A percentile compares a stretch with the other conserved stretches of the same genome.
These are phyloP conservation scores for Pythium sukuiense DNA, from an alignment of 352 stramenopile genomes.

Conservation along the genomic window DNA sequence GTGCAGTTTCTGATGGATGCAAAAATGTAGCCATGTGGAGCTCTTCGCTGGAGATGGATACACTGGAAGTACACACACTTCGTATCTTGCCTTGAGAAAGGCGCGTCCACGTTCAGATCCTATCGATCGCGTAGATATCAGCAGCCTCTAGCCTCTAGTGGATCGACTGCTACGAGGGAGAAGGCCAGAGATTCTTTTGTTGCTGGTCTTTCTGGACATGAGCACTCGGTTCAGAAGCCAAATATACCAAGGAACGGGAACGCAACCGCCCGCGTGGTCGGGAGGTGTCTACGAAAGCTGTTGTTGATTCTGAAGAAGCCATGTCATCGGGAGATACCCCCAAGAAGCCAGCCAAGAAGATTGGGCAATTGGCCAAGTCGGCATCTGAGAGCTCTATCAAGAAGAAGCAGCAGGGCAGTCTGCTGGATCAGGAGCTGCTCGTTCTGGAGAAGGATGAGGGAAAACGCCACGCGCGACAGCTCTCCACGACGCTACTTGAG, in stretches of 20 bases:
- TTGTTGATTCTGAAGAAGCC: not conserved
- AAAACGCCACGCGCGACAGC: constrained; percentile 66
- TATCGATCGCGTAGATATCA: not conserved
- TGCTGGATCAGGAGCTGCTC: constrained; percentile 72
- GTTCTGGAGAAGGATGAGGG: constrained; percentile 69
- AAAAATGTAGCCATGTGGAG: not conserved
- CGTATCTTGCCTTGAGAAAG: no score
- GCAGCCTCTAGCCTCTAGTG: not conserved
- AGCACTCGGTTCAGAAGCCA: not conserved
- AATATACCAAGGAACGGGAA: not conserved
- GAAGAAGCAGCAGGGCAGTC: constrained; percentile 46
- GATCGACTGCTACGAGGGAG: no score
- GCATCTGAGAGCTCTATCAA: constrained; percentile 35
- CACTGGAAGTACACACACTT: not conserved
- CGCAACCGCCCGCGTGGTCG: not conserved
- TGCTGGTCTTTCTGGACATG: not conserved
- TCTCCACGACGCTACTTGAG: constrained; percentile 62
- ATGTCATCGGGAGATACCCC: constrained; percentile 17
- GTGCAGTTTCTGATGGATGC: not conserved
- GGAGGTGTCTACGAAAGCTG: no score
- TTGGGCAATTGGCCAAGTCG: constrained; percentile 20
- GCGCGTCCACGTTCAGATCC: no score
- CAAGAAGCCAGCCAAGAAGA: constrained; percentile 17
- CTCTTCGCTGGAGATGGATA: not conserved
- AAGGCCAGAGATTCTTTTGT: no score